Evolutionary conservation across 2,329 filamentous ascomycete genomes (phyloP).

Genomic region (Sarocladiaceae sp.): DNA sequence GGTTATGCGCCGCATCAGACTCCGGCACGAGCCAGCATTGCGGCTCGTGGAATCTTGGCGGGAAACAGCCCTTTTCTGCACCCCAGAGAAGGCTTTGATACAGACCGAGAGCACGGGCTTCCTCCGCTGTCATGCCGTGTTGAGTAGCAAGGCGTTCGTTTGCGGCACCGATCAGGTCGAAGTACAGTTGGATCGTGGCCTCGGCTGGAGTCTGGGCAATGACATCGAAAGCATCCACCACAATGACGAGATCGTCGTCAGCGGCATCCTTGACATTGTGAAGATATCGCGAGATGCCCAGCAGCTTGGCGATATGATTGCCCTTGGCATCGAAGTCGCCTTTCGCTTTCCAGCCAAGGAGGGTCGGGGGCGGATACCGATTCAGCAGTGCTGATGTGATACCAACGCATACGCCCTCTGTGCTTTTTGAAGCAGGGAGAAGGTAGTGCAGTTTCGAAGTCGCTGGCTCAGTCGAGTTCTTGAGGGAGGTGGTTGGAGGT

Average conservation of each 20-base stretch:
- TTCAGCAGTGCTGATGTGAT: conserved; percentile 17
- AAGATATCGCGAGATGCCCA: conserved; percentile 14
- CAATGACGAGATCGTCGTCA: conserved; percentile 16
- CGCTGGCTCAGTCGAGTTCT: background rate
- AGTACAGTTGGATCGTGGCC: conserved; percentile 18
- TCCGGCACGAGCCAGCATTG: conserved; percentile 17
- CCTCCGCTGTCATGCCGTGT: conserved; percentile 13
- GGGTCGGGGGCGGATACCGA: conserved; percentile 16
- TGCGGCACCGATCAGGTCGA: conserved; percentile 11
- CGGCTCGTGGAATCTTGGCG: conserved; percentile 10
- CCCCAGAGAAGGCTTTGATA: conserved; percentile 18
- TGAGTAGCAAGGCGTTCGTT: conserved; percentile 17
- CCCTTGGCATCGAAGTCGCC: conserved; percentile 13
- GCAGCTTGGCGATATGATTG: conserved; percentile 17
- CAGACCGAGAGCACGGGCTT: conserved; percentile 13
- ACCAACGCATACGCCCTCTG: background rate
- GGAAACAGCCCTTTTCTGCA: conserved; percentile 17
- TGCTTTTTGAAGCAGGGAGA: background rate
- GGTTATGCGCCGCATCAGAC: conserved; percentile 14
- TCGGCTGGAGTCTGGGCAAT: conserved; percentile 18
- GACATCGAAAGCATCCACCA: conserved; percentile 19
- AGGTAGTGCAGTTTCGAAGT: background rate
- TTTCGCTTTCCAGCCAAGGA: conserved; percentile 17
- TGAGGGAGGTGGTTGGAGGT: background rate
- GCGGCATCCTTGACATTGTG: conserved; percentile 4